A percentile compares a stretch with the other conserved stretches of the same genome.
Evolutionary conservation across 495 filamentous ascomycete species (phyloP).

Genomic region (Alectoria sarmentosa): DNA sequence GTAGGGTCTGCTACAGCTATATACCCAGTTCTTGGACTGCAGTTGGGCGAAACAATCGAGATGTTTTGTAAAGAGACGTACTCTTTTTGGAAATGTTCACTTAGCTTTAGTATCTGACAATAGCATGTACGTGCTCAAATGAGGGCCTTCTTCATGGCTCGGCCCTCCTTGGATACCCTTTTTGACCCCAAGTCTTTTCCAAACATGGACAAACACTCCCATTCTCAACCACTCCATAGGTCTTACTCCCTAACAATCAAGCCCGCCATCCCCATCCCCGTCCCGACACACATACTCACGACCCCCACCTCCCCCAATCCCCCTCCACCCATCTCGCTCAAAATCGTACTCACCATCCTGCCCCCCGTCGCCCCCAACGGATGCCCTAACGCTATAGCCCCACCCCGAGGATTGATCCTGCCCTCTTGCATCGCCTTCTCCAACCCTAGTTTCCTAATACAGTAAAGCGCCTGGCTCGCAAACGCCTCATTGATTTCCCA

Average conservation of each 20-base stretch:
- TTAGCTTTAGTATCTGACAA: not conserved
- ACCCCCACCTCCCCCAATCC: constrained; percentile 61
- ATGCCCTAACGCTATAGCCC: constrained; percentile 89
- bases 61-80: not conserved
- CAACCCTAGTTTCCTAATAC: constrained; percentile 63
- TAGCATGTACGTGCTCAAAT: not conserved
- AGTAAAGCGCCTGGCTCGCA: constrained; percentile 81
- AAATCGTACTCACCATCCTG: constrained; percentile 67
- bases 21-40: not conserved
- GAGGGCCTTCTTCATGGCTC: not conserved
- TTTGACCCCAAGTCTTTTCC: not conserved
- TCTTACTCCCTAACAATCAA: constrained; percentile 70
- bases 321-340: constrained; percentile 57
- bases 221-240: not conserved
- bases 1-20: not conserved
- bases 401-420: constrained; percentile 83
- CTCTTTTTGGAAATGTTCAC: not conserved
- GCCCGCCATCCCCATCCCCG: constrained; percentile 87
- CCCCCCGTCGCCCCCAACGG: constrained; percentile 90
- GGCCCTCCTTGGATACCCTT: constrained; percentile 2
- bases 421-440: constrained; percentile 50
- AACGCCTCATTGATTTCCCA: constrained; percentile 92
- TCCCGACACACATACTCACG: constrained; percentile 85
- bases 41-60: not conserved
- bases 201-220: not conserved